A percentile compares a stretch with the other conserved stretches of the same genome.
Evolutionary conservation across 306 rosid genomes (phyloP).

Genomic region (Ammopiptanthus mongolicus): DNA sequence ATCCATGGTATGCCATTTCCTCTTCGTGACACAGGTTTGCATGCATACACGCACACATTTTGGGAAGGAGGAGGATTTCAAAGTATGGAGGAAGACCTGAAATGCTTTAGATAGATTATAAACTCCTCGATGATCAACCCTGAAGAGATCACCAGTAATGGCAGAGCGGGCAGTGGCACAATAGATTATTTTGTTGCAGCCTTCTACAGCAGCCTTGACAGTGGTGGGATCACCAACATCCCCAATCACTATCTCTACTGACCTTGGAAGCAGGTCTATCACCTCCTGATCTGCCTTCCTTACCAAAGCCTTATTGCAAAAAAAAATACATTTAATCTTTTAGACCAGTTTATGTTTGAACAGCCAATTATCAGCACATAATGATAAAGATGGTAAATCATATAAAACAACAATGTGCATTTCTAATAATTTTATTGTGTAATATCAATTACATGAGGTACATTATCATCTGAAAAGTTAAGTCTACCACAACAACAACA

Average conservation of each 20-base stretch:
- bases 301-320: slow-evolving; percentile 64
- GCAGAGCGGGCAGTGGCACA: slow-evolving; percentile 96
- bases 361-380: background rate
- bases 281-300: slow-evolving; percentile 69
- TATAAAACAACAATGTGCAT: background rate
- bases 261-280: slow-evolving; percentile 79
- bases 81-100: slow-evolving; percentile 52
- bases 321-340: background rate
- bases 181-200: slow-evolving; percentile 79
- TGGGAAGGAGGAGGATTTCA: background rate
- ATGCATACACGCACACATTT: background rate
- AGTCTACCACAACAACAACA: too few relatives aligned
- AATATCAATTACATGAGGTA: background rate
- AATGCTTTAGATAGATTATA: slow-evolving; percentile 84
- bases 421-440: background rate
- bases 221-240: slow-evolving; percentile 87
- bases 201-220: slow-evolving; percentile 61
- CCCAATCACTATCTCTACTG: slow-evolving; percentile 73
- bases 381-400: background rate
- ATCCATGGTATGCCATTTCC: background rate
- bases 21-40: background rate
- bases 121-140: slow-evolving; percentile 88
- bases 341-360: background rate
- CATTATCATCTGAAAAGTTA: background rate
- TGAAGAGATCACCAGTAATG: slow-evolving; percentile 77